These are phyloP conservation scores for Fagus crenata DNA, from an alignment of 306 rosid species.

Conservation along the genomic window DNA sequence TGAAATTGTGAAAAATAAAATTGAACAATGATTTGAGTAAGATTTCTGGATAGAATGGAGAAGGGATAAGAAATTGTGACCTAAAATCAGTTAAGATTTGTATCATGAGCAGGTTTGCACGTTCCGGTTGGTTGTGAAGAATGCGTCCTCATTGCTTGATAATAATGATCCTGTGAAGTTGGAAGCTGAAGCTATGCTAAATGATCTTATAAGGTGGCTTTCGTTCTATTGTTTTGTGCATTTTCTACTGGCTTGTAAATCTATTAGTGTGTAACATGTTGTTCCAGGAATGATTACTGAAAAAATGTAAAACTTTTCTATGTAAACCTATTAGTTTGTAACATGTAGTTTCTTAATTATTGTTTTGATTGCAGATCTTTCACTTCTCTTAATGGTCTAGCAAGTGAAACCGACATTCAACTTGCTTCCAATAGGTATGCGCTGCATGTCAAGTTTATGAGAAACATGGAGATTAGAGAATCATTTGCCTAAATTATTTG, in stretches of 20 bases:
- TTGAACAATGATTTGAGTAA: not conserved
- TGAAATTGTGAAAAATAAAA: not conserved
- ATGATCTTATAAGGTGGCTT: constrained; percentile 73
- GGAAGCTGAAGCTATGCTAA: constrained; percentile 78
- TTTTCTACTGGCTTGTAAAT: constrained; percentile 12
- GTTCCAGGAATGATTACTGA: too few relatives aligned
- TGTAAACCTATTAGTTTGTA: constrained; percentile 10
- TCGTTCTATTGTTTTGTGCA: constrained; percentile 17
- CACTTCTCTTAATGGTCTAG: constrained; percentile 60
- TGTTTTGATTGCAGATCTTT: constrained; percentile 67
- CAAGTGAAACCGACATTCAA: constrained; percentile 55
- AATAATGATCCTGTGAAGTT: constrained; percentile 83
- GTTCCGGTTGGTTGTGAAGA: constrained; percentile 76
- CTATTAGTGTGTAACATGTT: constrained; percentile 4
- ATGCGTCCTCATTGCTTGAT: constrained; percentile 83
- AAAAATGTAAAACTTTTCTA: too few relatives aligned
- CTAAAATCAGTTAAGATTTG: not conserved
- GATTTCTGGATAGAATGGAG: not conserved
- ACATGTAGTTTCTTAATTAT: not conserved
- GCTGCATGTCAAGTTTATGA: constrained; percentile 21
- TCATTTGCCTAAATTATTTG: not conserved
- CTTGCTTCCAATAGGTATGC: constrained; percentile 69
- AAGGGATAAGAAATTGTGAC: not conserved
- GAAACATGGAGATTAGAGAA: constrained; percentile 10
- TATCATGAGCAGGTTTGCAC: constrained; percentile 75